phyloP scores from a whole-genome alignment of 2,329 filamentous ascomycete genomes.

The Ophiostoma tasmaniense region DNA sequence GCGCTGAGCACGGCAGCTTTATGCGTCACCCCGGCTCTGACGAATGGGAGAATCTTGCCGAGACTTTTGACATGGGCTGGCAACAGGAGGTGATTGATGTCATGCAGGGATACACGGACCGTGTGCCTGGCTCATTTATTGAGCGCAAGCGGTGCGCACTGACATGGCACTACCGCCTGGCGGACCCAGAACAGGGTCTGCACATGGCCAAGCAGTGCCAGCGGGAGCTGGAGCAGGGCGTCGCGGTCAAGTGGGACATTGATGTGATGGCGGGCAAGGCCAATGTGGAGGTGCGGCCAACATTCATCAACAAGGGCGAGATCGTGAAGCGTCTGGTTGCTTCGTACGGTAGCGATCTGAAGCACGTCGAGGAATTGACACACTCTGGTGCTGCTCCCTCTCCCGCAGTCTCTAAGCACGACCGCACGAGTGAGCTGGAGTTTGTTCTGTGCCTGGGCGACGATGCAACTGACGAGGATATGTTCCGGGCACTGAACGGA shows the following conservation, averaged over 20 bases:
- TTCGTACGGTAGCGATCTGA: slow-evolving; percentile 51
- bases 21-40: slow-evolving; percentile 69
- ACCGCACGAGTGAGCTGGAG: slow-evolving; percentile 53
- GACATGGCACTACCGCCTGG: slow-evolving; percentile 94
- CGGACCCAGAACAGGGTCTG: slow-evolving; percentile 74
- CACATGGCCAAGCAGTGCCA: slow-evolving; percentile 76
- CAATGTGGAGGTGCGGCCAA: slow-evolving; percentile 92
- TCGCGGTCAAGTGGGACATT: slow-evolving; percentile 75
- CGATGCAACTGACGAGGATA: slow-evolving; percentile 96
- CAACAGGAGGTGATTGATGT: slow-evolving; percentile 74
- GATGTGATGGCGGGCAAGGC: slow-evolving; percentile 97
- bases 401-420: slow-evolving; percentile 21
- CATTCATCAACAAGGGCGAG: slow-evolving; percentile 96
- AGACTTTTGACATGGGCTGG: slow-evolving; percentile 85
- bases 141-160: slow-evolving; percentile 90
- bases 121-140: slow-evolving; percentile 79
- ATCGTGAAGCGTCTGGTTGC: slow-evolving; percentile 78
- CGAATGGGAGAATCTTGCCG: slow-evolving; percentile 82
- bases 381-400: not conserved
- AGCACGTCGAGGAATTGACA: not conserved
- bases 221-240: slow-evolving; percentile 67
- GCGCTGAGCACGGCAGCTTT: slow-evolving; percentile 94
- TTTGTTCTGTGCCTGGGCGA: slow-evolving; percentile 90
- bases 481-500: slow-evolving; percentile 73
- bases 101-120: slow-evolving; percentile 83